Conservation (phyloP, 2,329 filamentous ascomycete genomes). For the Exophiala mesophila region DNA sequence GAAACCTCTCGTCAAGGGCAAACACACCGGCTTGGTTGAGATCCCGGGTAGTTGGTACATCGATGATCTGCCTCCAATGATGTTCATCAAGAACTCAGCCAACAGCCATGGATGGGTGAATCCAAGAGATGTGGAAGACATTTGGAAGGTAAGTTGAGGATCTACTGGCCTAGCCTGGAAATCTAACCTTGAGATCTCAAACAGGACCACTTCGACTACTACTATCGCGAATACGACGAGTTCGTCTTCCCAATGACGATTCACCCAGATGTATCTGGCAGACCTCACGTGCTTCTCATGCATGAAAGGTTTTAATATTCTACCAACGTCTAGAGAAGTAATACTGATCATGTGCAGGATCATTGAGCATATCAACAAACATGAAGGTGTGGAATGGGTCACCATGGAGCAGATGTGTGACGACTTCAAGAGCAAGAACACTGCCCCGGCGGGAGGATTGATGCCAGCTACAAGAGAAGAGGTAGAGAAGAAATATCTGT, state of each 20-base stretch:
- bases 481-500: conserved; percentile 16
- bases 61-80: conserved; percentile 30
- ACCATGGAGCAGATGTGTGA: conserved; percentile 65
- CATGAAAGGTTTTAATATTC: conserved; percentile 61
- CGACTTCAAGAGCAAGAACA: conserved; percentile 65
- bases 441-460: conserved; percentile 53
- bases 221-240: conserved; percentile 70
- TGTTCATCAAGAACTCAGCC: conserved; percentile 43
- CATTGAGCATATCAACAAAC: conserved; percentile 64
- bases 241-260: conserved; percentile 75
- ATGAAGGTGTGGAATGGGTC: conserved; percentile 47
- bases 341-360: conserved; percentile 36
- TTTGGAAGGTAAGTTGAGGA: conserved; percentile 35
- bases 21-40: conserved; percentile 39
- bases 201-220: conserved; percentile 63
- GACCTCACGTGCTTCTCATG: conserved; percentile 69
- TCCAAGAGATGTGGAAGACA: conserved; percentile 53
- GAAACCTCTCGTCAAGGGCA: conserved; percentile 46
- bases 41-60: conserved; percentile 44
- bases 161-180: background rate
- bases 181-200: no score
- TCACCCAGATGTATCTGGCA: conserved; percentile 67
- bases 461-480: conserved; percentile 48
- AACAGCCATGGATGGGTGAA: conserved; percentile 58
- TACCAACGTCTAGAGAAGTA: no score